A percentile compares a stretch with the other conserved stretches of the same genome.
Evolutionary conservation across 176 grass and related monocot species (phyloP).

Genomic region (Luzula sylvatica): DNA sequence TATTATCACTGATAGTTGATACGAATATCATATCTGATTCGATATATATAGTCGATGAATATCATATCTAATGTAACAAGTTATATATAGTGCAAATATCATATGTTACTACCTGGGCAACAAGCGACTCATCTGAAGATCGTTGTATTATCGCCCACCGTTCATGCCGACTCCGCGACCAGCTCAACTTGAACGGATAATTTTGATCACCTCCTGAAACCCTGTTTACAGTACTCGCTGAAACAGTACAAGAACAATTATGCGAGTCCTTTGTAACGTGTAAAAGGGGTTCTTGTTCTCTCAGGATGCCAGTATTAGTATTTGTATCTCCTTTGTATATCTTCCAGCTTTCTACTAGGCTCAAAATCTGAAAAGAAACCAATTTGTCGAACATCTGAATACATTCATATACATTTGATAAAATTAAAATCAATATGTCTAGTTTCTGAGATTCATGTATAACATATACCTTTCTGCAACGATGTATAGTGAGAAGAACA

Average conservation of each 20-base stretch:
- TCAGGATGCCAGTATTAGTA: neutral
- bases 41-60: too few relatives aligned
- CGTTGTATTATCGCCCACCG: constrained; percentile 23
- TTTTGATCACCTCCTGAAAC: neutral
- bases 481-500: constrained; percentile 50
- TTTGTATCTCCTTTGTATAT: constrained; percentile 42
- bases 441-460: neutral
- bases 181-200: constrained; percentile 24
- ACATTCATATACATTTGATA: too few relatives aligned
- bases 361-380: constrained; percentile 34
- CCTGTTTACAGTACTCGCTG: constrained; percentile 1
- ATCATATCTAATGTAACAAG: too few relatives aligned
- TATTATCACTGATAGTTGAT: too few relatives aligned
- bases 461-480: constrained; percentile 33
- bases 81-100: too few relatives aligned
- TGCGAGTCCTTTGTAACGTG: constrained; percentile 32
- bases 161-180: constrained; percentile 31
- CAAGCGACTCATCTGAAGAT: neutral
- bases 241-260: constrained; percentile 32
- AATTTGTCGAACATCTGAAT: too few relatives aligned
- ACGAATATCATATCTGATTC: too few relatives aligned
- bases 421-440: neutral
- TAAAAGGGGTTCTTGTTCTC: constrained; percentile 23
- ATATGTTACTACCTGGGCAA: constrained; percentile 60
- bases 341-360: constrained; percentile 44